A percentile compares a stretch with the other conserved stretches of the same genome.
These are phyloP conservation scores for Moesziomyces parantarcticus DNA, from an alignment of 1,284 basidiomycete species.

Conservation along the genomic window DNA sequence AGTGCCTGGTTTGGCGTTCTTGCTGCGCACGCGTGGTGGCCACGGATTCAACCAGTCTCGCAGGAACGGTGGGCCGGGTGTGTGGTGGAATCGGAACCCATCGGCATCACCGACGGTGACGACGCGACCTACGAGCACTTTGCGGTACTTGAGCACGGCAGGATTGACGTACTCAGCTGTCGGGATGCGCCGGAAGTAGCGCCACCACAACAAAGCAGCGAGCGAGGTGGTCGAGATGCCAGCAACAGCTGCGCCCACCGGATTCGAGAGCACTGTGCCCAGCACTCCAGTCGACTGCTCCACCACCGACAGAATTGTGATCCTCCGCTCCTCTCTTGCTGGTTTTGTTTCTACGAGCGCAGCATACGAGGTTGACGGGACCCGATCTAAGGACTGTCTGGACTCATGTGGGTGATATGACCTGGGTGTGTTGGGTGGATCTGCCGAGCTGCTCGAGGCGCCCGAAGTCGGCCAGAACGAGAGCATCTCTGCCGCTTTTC, in stretches of 20 bases:
- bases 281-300: slow-evolving; percentile 33
- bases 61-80: slow-evolving; percentile 55
- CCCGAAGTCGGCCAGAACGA: background rate
- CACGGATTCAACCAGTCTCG: slow-evolving; percentile 45
- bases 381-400: background rate
- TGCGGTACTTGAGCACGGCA: slow-evolving; percentile 52
- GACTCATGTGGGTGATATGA: background rate
- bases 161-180: slow-evolving; percentile 63
- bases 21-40: slow-evolving; percentile 29
- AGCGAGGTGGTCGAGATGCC: slow-evolving; percentile 31
- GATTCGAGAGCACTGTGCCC: slow-evolving; percentile 26
- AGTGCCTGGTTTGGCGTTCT: slow-evolving; percentile 19
- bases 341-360: background rate
- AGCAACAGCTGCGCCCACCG: slow-evolving; percentile 28
- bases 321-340: background rate
- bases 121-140: slow-evolving; percentile 58
- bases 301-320: slow-evolving; percentile 37
- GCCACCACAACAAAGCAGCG: slow-evolving; percentile 49
- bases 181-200: slow-evolving; percentile 63
- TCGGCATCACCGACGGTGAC: slow-evolving; percentile 66
- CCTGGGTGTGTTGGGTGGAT: background rate
- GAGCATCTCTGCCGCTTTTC: background rate
- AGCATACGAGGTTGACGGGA: too few relatives aligned
- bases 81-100: slow-evolving; percentile 66
- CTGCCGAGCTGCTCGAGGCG: background rate